Percentiles rank a stretch among this genome's conserved stretches.
phyloP scores from a whole-genome alignment of 768 basidiomycete species.

The Gloeostereum incarnatum region DNA sequence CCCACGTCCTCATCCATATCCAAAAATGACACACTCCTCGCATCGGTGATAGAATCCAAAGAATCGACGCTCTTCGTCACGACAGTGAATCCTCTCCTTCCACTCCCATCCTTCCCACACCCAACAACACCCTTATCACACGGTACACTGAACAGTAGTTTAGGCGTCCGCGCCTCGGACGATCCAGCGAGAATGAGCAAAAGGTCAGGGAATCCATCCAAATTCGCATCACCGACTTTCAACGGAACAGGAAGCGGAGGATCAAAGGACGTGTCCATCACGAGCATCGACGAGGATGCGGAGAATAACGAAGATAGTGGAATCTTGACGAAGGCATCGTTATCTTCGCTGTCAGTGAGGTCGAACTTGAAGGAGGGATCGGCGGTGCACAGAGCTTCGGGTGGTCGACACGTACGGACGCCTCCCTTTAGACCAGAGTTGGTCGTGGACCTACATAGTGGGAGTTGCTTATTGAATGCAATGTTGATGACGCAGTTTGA shows the following conservation, averaged over 20 bases:
- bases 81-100: slow-evolving; percentile 59
- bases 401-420: slow-evolving; percentile 57
- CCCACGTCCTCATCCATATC: slow-evolving; percentile 95
- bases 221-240: slow-evolving; percentile 80
- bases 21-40: slow-evolving; percentile 66
- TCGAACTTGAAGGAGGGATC: slow-evolving; percentile 80
- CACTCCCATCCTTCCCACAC: slow-evolving; percentile 39
- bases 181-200: slow-evolving; percentile 47
- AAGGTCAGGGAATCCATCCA: slow-evolving; percentile 93
- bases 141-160: slow-evolving; percentile 53
- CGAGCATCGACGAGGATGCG: slow-evolving; percentile 44
- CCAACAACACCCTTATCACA: slow-evolving; percentile 48
- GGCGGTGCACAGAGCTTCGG: slow-evolving; percentile 71
- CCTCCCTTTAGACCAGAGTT: slow-evolving; percentile 40
- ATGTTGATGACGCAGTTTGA: slow-evolving; percentile 78
- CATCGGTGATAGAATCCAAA: slow-evolving; percentile 67
- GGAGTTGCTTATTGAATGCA: slow-evolving; percentile 87
- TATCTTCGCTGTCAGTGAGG: slow-evolving; percentile 37
- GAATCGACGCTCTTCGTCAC: slow-evolving; percentile 45
- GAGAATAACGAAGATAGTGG: slow-evolving; percentile 55
- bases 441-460: slow-evolving; percentile 58
- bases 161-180: slow-evolving; percentile 41
- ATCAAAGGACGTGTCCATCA: slow-evolving; percentile 53
- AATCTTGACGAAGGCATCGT: slow-evolving; percentile 58
- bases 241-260: slow-evolving; percentile 71